Evolutionary conservation across 257 asterid genomes (phyloP), one percentile per base, ranked within the genome.

Genomic region (Agastache rugosa): DNA sequence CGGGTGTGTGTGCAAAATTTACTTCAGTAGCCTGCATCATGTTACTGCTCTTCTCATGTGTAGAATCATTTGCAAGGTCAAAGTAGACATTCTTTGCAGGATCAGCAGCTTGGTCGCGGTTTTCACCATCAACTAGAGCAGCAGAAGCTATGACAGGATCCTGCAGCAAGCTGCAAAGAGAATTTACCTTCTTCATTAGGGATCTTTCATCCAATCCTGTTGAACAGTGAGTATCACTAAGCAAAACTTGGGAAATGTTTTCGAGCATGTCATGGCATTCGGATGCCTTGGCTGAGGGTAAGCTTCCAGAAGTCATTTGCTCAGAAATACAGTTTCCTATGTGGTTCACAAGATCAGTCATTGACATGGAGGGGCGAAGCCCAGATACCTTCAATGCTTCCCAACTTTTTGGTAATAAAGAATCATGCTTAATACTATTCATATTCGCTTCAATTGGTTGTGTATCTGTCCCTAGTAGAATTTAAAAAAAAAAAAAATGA

Each of bases 131-230:
- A 64, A 54, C 75, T 67, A 75, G 84, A 44, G 83, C 56, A 51
- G 68, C 55, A 64, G 90, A 71, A 68, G 83, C 50, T 31, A 41
- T 42, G 31, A 63, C 67, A 51, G 93, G 84, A 50, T 88, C 92
- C 75, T 87, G 94, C 65, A 91, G 73, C 68, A 93, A 83, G 81
- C 84, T 82, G 79, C 84, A 84, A 27, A 93, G 96, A 23, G 97
- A 93, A 47, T 91, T 79, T 58, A 93, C 97, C 81, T 83, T 87
- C 76, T 86, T 93, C 97, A 93, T 86, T 20, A 93, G 86, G 37
- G 90, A 88, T 55, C 74, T 87, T 76, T 93, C 98, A 63, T 91
- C 98, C 71, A 92, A 82, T 29, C 84, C 85, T 3, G 84, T 51
- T n/a, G 86, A 59, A 34, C 51, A 65, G 54, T 85, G 89, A 17